Percentiles rank a stretch among this genome's conserved stretches.
Evolutionary conservation across 495 filamentous ascomycete genomes (phyloP).

Genomic region (Neurospora hispaniola): DNA sequence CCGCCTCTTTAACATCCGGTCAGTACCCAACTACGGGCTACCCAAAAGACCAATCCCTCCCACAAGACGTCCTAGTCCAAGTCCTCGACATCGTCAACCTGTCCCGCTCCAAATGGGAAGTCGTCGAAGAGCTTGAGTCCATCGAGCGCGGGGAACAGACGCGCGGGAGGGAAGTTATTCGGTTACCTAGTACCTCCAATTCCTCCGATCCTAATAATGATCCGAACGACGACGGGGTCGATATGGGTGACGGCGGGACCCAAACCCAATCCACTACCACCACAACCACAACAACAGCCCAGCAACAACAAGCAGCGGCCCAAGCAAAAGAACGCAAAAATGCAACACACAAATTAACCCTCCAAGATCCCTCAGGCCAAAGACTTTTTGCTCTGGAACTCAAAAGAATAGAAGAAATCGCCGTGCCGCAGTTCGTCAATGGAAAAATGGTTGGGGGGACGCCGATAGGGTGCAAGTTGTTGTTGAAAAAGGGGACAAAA

Average conservation of each 20-base stretch:
- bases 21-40: too few relatives aligned
- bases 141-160: slow-evolving; percentile 73
- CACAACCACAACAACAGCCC: neutral
- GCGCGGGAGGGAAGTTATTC: slow-evolving; percentile 71
- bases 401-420: slow-evolving; percentile 51
- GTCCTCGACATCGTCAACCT: slow-evolving; percentile 79
- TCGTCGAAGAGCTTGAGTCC: slow-evolving; percentile 78
- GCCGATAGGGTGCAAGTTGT: slow-evolving; percentile 69
- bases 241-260: slow-evolving; percentile 3
- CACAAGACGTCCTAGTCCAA: slow-evolving; percentile 64
- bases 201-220: too few relatives aligned
- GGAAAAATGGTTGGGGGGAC: slow-evolving; percentile 54
- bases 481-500: slow-evolving; percentile 49
- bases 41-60: slow-evolving; percentile 36
- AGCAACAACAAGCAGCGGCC: too few relatives aligned
- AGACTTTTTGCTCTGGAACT: slow-evolving; percentile 68
- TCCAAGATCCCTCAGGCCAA: slow-evolving; percentile 70
- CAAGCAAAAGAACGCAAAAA: slow-evolving; percentile 10
- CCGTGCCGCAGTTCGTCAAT: slow-evolving; percentile 49
- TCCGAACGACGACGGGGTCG: neutral
- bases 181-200: slow-evolving; percentile 37
- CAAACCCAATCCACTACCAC: neutral
- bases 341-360: slow-evolving; percentile 67
- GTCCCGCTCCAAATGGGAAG: slow-evolving; percentile 53
- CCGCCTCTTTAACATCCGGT: slow-evolving; percentile 11